These are phyloP conservation scores for Mycena galericulata DNA, from an alignment of 768 basidiomycete genomes.

Conservation along the genomic window DNA sequence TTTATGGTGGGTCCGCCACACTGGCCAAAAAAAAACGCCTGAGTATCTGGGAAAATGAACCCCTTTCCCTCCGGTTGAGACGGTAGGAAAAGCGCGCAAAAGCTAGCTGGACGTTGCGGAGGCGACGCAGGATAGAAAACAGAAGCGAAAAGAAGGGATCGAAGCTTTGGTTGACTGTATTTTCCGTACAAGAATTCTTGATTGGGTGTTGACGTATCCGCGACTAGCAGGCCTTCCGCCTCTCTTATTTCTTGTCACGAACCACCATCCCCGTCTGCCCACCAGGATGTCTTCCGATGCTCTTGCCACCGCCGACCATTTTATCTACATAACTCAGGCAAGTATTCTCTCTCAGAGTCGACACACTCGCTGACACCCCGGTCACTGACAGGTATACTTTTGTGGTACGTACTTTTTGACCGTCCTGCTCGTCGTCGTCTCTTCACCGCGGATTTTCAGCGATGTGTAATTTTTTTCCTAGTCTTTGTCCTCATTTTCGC, in stretches of 20 bases:
- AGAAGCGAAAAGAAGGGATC: conserved; percentile 27
- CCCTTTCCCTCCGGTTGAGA: conserved; percentile 17
- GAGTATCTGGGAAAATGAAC: neutral
- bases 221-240: conserved; percentile 20
- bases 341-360: conserved; percentile 38
- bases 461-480: conserved; percentile 67
- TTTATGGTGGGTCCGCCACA: too few species aligned
- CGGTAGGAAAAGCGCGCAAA: conserved; percentile 18
- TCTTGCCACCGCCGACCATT: conserved; percentile 34
- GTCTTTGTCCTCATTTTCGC: neutral
- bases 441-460: conserved; percentile 59
- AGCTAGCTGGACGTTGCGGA: conserved; percentile 32
- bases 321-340: too few species aligned
- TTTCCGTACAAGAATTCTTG: conserved; percentile 12
- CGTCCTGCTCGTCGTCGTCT: conserved; percentile 37
- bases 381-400: conserved; percentile 77
- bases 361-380: conserved; percentile 73
- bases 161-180: neutral
- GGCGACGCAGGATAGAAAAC: conserved; percentile 27
- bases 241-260: conserved; percentile 36
- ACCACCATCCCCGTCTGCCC: conserved; percentile 33
- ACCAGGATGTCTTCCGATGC: conserved; percentile 43
- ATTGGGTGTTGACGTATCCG: conserved; percentile 21
- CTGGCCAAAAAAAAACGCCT: too few species aligned
- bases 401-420: conserved; percentile 71